Evolutionary conservation across 2,329 filamentous ascomycete genomes (phyloP).

Genomic region (Penicillium aurantiogriseum): DNA sequence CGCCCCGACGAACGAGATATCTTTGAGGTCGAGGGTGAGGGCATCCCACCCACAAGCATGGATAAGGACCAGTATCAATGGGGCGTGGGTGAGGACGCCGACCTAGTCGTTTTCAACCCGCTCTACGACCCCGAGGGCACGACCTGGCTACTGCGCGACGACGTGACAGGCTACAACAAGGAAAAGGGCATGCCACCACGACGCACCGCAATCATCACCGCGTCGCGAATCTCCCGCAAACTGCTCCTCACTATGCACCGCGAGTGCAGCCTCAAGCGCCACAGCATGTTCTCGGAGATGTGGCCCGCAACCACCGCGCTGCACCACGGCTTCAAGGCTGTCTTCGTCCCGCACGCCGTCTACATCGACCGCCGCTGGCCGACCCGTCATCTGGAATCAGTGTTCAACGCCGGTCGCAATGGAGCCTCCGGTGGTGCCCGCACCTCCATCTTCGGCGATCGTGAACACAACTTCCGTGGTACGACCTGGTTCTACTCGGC

Average conservation of each 20-base stretch:
- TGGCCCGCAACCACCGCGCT: constrained; percentile 85
- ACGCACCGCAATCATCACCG: constrained; percentile 83
- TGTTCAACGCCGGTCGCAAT: constrained; percentile 77
- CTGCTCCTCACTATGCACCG: constrained; percentile 85
- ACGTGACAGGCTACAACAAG: constrained; percentile 81
- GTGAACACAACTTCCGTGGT: constrained; percentile 84
- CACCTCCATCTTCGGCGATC: constrained; percentile 73
- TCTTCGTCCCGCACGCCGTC: constrained; percentile 84
- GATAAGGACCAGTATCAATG: constrained; percentile 80
- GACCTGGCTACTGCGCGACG: constrained; percentile 75
- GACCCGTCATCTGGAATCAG: constrained; percentile 68
- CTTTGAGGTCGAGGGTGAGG: constrained; percentile 71
- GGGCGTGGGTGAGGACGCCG: constrained; percentile 87
- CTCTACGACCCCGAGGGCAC: constrained; percentile 88
- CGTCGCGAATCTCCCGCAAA: constrained; percentile 75
- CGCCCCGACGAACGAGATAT: constrained; percentile 68
- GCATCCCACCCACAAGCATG: constrained; percentile 66
- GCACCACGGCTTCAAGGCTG: constrained; percentile 89
- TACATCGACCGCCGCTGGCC: constrained; percentile 89
- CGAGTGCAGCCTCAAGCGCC: constrained; percentile 79
- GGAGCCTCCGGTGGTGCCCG: constrained; percentile 71
- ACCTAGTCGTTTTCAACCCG: constrained; percentile 87
- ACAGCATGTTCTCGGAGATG: constrained; percentile 95
- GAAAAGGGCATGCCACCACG: constrained; percentile 63
- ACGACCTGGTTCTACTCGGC: constrained; percentile 92